Evolutionary conservation across 768 basidiomycete genomes (phyloP).

Genomic region (Tricholoma matsutake): DNA sequence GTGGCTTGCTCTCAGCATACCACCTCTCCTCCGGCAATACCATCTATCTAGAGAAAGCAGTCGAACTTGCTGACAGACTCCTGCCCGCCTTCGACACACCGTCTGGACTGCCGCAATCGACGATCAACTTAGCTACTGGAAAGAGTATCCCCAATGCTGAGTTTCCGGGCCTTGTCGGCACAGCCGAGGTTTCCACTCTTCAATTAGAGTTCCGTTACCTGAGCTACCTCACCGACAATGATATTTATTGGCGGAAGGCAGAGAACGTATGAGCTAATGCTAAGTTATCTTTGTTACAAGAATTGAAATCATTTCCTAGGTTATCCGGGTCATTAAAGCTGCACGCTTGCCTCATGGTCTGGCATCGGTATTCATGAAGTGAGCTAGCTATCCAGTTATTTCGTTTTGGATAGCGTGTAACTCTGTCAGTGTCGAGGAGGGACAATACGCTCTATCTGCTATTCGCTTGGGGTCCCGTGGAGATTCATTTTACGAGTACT

Average conservation of each 20-base stretch:
- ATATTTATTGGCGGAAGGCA: slow-evolving; percentile 76
- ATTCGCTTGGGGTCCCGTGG: slow-evolving; percentile 90
- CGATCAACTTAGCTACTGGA: slow-evolving; percentile 66
- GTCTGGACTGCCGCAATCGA: slow-evolving; percentile 77
- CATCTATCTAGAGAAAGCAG: slow-evolving; percentile 72
- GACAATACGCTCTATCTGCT: slow-evolving; percentile 54
- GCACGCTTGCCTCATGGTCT: slow-evolving; percentile 68
- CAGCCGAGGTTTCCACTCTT: slow-evolving; percentile 85
- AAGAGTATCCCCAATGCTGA: slow-evolving; percentile 59
- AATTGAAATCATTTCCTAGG: slow-evolving; percentile 22
- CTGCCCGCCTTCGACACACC: slow-evolving; percentile 80
- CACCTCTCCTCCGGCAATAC: slow-evolving; percentile 68
- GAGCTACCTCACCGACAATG: slow-evolving; percentile 72
- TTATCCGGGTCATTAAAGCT: slow-evolving; percentile 67
- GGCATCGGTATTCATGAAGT: slow-evolving; percentile 86
- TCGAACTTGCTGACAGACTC: slow-evolving; percentile 84
- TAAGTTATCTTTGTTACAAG: not conserved
- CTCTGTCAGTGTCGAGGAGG: slow-evolving; percentile 32
- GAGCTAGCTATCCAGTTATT: not conserved
- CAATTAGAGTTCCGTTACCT: slow-evolving; percentile 92
- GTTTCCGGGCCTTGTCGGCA: slow-evolving; percentile 62
- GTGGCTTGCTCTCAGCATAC: slow-evolving; percentile 85
- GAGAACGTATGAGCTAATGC: slow-evolving; percentile 54
- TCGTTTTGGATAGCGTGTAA: not conserved
- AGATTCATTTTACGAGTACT: slow-evolving; percentile 93